Conservation (phyloP, 345 rosid species). For the Pistacia atlantica region DNA sequence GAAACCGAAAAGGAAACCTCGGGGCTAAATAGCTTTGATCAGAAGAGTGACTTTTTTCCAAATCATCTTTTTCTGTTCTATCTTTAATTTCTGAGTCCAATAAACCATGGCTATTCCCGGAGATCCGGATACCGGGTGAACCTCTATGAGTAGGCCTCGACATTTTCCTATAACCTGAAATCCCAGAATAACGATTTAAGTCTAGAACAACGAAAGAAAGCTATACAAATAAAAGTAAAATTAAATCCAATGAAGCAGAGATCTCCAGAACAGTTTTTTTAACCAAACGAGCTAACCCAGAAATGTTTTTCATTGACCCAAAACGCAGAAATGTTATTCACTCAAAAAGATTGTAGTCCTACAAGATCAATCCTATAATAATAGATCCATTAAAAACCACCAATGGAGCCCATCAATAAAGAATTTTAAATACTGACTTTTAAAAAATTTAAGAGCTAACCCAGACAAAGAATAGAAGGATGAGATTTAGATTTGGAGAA, state of each 20-base stretch:
- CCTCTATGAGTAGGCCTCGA: constrained; percentile 85
- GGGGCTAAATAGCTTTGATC: constrained; percentile 44
- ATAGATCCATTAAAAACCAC: constrained; percentile 41
- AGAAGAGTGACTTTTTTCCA: constrained; percentile 55
- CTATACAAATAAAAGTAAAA: neutral
- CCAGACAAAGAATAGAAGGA: neutral
- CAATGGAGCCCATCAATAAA: neutral
- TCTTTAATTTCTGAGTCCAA: constrained; percentile 81
- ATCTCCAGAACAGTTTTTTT: neutral
- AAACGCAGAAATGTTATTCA: constrained; percentile 8
- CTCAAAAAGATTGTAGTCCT: neutral
- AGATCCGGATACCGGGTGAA: constrained; percentile 57
- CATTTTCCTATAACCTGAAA: constrained; percentile 49
- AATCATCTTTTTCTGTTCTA: constrained; percentile 69
- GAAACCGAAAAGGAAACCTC: constrained; percentile 62
- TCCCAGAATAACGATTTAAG: constrained; percentile 18
- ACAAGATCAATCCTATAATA: constrained; percentile 18
- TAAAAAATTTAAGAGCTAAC: constrained; percentile 8
- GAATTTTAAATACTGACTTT: neutral
- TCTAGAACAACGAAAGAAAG: neutral
- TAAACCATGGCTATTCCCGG: constrained; percentile 59
- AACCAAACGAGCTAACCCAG: constrained; percentile 5
- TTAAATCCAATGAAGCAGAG: neutral
- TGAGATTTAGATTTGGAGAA: constrained; percentile 23
- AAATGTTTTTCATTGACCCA: neutral